Percentiles rank a stretch among this genome's conserved stretches.
Conservation (phyloP, 2,329 filamentous ascomycete genomes). For the Botrytis hyacinthi region DNA sequence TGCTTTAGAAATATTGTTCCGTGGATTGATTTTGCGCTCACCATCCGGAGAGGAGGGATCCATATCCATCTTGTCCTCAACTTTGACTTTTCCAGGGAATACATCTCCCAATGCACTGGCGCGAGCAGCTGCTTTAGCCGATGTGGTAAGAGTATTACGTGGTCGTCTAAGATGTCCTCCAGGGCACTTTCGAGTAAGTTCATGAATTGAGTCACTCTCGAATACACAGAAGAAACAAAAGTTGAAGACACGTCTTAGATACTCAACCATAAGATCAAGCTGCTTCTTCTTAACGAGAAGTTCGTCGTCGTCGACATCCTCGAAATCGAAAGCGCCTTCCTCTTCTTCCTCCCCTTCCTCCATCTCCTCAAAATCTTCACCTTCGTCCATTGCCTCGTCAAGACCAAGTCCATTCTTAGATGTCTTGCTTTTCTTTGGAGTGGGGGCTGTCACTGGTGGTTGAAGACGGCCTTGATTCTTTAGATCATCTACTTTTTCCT, state of each 20-base stretch:
- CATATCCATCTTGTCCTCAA: constrained; percentile 52
- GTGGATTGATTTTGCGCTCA: constrained; percentile 66
- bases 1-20: constrained; percentile 63
- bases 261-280: constrained; percentile 92
- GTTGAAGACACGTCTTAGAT: constrained; percentile 92
- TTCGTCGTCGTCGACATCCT: constrained; percentile 88
- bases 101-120: constrained; percentile 80
- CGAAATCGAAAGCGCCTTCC: constrained; percentile 60
- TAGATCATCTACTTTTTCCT: constrained; percentile 81
- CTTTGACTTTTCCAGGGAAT: constrained; percentile 80
- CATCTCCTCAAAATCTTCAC: constrained; percentile 66
- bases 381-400: constrained; percentile 61
- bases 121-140: constrained; percentile 79
- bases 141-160: constrained; percentile 75
- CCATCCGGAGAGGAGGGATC: constrained; percentile 63
- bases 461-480: constrained; percentile 74
- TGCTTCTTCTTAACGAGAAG: constrained; percentile 93
- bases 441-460: constrained; percentile 54
- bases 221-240: constrained; percentile 99
- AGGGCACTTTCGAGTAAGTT: constrained; percentile 91
- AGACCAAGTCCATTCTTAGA: constrained; percentile 55
- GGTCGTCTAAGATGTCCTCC: constrained; percentile 95
- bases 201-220: constrained; percentile 94
- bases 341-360: constrained; percentile 78
- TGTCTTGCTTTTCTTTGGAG: constrained; percentile 61